These are phyloP conservation scores for Citrus sinensis DNA, from an alignment of 345 rosid genomes.

Conservation along the genomic window DVS_A1.0 CM039167.1:26501001-26501500, in stretches of 20 bases:
- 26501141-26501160: too few species aligned
- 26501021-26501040: slow-evolving; percentile 16
- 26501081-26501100: too few species aligned
- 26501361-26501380: slow-evolving; percentile 6
- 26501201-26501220: slow-evolving; percentile 20
- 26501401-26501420: slow-evolving; percentile 10
- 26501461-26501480: slow-evolving; percentile 19
- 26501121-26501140: neutral
- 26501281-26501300: neutral
- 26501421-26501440: slow-evolving; percentile 28
- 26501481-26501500: slow-evolving; percentile 17
- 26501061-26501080: neutral
- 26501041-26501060: slow-evolving; percentile 14
- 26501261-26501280: slow-evolving; percentile 25
- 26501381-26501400: slow-evolving; percentile 2
- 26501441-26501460: neutral
- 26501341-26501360: neutral
- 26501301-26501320: neutral
- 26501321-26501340: slow-evolving; percentile 1
- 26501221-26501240: slow-evolving; percentile 17
- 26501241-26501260: slow-evolving; percentile 26
- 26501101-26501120: slow-evolving; percentile 8
- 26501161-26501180: slow-evolving; percentile 1
- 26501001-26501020: slow-evolving; percentile 6
- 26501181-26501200: slow-evolving; percentile 20